Percentiles rank a stretch among this genome's conserved stretches.
phyloP scores from a whole-genome alignment of 768 basidiomycete genomes.

The Suillus luteus region DNA sequence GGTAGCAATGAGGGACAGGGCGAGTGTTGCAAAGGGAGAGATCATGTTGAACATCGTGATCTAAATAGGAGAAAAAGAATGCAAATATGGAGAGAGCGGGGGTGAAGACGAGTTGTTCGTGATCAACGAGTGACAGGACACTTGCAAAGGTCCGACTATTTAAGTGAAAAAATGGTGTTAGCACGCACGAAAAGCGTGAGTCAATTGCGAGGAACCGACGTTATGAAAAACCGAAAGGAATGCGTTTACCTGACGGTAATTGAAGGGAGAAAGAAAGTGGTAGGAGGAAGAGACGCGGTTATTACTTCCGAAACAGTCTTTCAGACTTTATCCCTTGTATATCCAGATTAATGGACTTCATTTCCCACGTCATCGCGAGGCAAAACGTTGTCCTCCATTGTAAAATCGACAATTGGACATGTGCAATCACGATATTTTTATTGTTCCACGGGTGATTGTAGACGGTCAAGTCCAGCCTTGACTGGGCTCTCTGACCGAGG shows the following conservation, averaged over 20 bases:
- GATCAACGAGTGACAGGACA: conserved; percentile 10
- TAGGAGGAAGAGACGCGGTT: conserved; percentile 10
- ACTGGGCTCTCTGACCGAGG: too few relatives aligned
- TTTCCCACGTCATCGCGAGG: conserved; percentile 13
- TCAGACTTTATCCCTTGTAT: background rate
- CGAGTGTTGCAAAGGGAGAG: conserved; percentile 38
- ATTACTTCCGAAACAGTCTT: conserved; percentile 17
- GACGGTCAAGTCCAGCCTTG: background rate
- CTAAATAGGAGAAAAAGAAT: conserved; percentile 29
- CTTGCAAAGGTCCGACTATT: conserved; percentile 10
- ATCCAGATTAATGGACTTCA: background rate
- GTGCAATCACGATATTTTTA: background rate
- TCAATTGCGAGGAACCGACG: conserved; percentile 3
- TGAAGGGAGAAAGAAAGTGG: conserved; percentile 14
- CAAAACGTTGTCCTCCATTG: conserved; percentile 3
- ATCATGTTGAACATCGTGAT: conserved; percentile 33
- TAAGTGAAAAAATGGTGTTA: conserved; percentile 22
- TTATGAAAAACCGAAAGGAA: conserved; percentile 19
- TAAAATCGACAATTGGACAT: background rate
- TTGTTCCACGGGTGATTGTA: background rate
- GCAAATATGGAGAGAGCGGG: conserved; percentile 22
- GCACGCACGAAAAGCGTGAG: conserved; percentile 18
- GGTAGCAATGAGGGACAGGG: conserved; percentile 47
- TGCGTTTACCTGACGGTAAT: conserved; percentile 16
- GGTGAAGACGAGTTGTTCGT: conserved; percentile 29